These are phyloP conservation scores for Xylaria castorea DNA, from an alignment of 495 filamentous ascomycete genomes.

Conservation along the genomic window DNA sequence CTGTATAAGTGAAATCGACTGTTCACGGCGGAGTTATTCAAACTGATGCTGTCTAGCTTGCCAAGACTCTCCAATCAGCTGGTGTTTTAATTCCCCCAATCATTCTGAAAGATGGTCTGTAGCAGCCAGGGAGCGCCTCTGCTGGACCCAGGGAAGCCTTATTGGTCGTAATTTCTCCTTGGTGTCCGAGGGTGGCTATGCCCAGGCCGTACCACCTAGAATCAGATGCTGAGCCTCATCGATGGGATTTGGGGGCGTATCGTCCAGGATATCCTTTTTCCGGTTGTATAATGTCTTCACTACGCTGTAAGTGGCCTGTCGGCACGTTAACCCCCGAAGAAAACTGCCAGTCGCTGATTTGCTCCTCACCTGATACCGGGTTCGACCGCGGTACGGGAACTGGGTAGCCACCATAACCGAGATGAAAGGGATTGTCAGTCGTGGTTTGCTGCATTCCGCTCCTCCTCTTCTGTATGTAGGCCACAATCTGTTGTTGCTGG, in stretches of 20 bases:
- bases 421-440: slow-evolving; percentile 27
- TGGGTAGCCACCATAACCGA: slow-evolving; percentile 30
- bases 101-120: background rate
- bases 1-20: background rate
- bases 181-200: background rate
- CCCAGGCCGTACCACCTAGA: background rate
- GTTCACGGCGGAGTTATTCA: background rate
- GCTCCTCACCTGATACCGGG: slow-evolving; percentile 33
- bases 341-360: background rate
- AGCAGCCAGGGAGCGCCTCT: background rate
- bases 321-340: background rate
- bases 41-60: slow-evolving; percentile 7
- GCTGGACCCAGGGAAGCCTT: background rate
- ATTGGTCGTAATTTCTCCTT: background rate
- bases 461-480: slow-evolving; percentile 38
- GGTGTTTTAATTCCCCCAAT: background rate
- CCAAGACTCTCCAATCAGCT: background rate
- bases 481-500: slow-evolving; percentile 37
- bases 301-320: background rate
- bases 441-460: slow-evolving; percentile 21
- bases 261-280: background rate
- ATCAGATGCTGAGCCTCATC: background rate
- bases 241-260: slow-evolving; percentile 9
- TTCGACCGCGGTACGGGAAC: slow-evolving; percentile 28
- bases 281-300: background rate